These are phyloP conservation scores for Ophiostoma tasmaniense DNA, from an alignment of 2,329 filamentous ascomycete genomes.

Conservation along the genomic window DNA sequence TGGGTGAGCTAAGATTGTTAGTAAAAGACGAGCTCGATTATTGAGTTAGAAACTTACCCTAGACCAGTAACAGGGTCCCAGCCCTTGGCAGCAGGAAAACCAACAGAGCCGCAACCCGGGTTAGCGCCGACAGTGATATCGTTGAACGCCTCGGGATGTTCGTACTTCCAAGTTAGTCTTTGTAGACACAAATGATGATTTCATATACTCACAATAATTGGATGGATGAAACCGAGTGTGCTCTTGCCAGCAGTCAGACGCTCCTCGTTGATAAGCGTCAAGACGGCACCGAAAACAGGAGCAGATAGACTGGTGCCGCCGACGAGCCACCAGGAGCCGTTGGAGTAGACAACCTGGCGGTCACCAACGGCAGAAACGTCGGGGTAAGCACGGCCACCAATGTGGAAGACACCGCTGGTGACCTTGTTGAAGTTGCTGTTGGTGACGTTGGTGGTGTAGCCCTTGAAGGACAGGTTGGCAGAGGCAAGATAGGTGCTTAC, in stretches of 20 bases:
- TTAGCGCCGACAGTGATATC: conserved; percentile 26
- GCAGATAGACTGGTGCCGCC: conserved; percentile 44
- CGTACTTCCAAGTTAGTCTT: conserved; percentile 17
- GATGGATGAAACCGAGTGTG: conserved; percentile 31
- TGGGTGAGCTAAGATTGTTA: background rate
- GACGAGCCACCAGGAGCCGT: conserved; percentile 31
- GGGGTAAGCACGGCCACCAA: conserved; percentile 25
- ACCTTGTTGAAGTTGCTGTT: conserved; percentile 32
- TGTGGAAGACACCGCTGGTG: conserved; percentile 40
- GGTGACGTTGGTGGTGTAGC: conserved; percentile 23
- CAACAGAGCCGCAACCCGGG: conserved; percentile 27
- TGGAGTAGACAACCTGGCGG: conserved; percentile 18
- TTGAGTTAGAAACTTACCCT: background rate
- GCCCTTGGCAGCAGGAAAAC: conserved; percentile 24
- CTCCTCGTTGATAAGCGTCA: conserved; percentile 56
- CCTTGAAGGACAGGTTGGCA: conserved; percentile 17
- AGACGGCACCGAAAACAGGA: conserved; percentile 49
- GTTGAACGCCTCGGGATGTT: conserved; percentile 25
- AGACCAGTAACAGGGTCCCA: conserved; percentile 25
- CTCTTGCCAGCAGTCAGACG: conserved; percentile 41
- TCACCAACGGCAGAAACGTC: conserved; percentile 13
- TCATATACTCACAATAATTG: conserved; percentile 17
- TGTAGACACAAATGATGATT: too few species aligned
- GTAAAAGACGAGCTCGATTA: background rate
- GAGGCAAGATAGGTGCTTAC: conserved; percentile 18